phyloP scores from a whole-genome alignment of 257 asterid species.

The Vinca minor region DNA sequence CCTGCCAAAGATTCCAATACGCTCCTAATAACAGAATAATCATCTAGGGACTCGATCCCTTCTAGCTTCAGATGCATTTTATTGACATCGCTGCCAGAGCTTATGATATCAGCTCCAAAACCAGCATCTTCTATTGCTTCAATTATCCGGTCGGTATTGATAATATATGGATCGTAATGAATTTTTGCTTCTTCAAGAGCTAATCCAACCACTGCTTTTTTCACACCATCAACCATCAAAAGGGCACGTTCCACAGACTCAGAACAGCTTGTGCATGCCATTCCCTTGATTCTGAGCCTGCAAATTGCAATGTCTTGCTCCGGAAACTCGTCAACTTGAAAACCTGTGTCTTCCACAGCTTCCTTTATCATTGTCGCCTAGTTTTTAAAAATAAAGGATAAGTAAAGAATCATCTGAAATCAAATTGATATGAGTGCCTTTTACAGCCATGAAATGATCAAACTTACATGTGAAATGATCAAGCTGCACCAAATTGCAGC shows the following conservation, averaged over 20 bases:
- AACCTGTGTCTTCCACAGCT: slow-evolving; percentile 89
- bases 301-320: slow-evolving; percentile 86
- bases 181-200: slow-evolving; percentile 98
- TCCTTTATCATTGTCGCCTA: slow-evolving; percentile 75
- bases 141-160: slow-evolving; percentile 41
- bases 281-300: slow-evolving; percentile 77
- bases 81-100: slow-evolving; percentile 66
- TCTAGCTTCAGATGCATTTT: slow-evolving; percentile 66
- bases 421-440: neutral
- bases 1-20: slow-evolving; percentile 69
- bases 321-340: slow-evolving; percentile 78
- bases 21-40: slow-evolving; percentile 38
- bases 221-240: slow-evolving; percentile 71
- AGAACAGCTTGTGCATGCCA: slow-evolving; percentile 99
- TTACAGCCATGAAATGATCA: neutral
- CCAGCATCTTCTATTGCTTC: slow-evolving; percentile 89
- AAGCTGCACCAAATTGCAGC: neutral
- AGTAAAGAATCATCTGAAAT: slow-evolving; percentile 3
- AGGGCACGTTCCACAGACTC: slow-evolving; percentile 91
- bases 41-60: slow-evolving; percentile 54
- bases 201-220: slow-evolving; percentile 91
- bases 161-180: slow-evolving; percentile 82
- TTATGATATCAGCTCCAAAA: slow-evolving; percentile 77
- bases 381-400: slow-evolving; percentile 11
- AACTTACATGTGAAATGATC: slow-evolving; percentile 1